These are phyloP conservation scores for Groenewaldozyma auringiensis DNA, from an alignment of 1,139 yeast genomes.

Conservation along the genomic window DNA sequence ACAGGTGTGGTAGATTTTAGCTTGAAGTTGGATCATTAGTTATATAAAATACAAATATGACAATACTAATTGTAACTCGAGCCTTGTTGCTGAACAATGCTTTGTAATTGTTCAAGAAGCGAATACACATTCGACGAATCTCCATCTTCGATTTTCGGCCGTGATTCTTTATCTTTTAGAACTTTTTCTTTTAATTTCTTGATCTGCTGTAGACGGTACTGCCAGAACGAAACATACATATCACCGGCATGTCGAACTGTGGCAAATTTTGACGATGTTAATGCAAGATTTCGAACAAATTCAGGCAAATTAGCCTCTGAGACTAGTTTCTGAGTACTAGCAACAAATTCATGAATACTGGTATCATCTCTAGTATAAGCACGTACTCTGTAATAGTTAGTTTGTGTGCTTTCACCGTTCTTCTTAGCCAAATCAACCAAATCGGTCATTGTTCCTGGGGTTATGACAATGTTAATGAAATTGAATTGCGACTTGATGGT, in stretches of 20 bases:
- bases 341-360: constrained; percentile 67
- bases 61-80: constrained; percentile 19
- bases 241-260: constrained; percentile 61
- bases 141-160: constrained; percentile 11
- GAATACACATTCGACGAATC: constrained; percentile 6
- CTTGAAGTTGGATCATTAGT: constrained; percentile 53
- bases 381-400: constrained; percentile 49
- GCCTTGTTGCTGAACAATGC: constrained; percentile 16
- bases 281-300: constrained; percentile 58
- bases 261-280: constrained; percentile 66
- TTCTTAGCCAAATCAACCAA: not conserved
- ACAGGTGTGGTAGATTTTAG: constrained; percentile 74
- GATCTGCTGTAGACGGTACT: constrained; percentile 55
- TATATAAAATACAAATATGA: not conserved
- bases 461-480: constrained; percentile 68
- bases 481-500: constrained; percentile 72
- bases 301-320: constrained; percentile 52
- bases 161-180: constrained; percentile 13
- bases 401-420: constrained; percentile 1
- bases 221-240: constrained; percentile 56
- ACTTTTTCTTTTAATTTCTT: constrained; percentile 34
- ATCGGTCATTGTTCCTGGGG: constrained; percentile 44
- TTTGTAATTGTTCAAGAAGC: constrained; percentile 23
- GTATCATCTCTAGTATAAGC: constrained; percentile 59
- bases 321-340: constrained; percentile 65